Percentiles rank a stretch among this genome's conserved stretches.
These are phyloP conservation scores for Triticum timopheevii DNA, from an alignment of 176 grass and related monocot species.

Conservation along the genomic window DNA sequence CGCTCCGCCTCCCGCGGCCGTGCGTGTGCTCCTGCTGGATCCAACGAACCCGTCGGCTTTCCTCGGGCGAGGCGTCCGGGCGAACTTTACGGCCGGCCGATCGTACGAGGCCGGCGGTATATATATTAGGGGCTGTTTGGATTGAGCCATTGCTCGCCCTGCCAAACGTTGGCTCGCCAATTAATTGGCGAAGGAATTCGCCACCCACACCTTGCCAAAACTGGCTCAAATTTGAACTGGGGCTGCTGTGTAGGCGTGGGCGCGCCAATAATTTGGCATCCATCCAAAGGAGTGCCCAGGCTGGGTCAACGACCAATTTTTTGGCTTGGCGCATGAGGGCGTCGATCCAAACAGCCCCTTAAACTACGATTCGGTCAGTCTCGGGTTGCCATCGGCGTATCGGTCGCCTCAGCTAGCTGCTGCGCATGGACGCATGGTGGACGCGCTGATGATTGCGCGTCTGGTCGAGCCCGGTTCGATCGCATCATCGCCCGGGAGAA, in stretches of 20 bases:
- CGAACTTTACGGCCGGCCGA: constrained; percentile 28
- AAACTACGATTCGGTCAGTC: constrained; percentile 36
- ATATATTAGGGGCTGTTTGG: too few relatives aligned
- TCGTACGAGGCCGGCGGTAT: neutral
- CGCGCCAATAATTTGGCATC: too few relatives aligned
- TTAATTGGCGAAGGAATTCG: too few relatives aligned
- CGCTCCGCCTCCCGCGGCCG: neutral
- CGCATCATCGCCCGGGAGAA: neutral
- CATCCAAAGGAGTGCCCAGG: too few relatives aligned
- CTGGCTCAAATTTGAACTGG: too few relatives aligned
- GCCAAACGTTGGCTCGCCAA: too few relatives aligned
- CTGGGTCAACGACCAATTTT: too few relatives aligned
- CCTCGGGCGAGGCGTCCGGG: constrained; percentile 18
- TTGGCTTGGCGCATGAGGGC: too few relatives aligned
- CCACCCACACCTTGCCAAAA: too few relatives aligned
- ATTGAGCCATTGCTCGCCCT: too few relatives aligned
- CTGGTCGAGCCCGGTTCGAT: neutral
- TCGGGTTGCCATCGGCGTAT: constrained; percentile 27
- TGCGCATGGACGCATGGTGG: neutral
- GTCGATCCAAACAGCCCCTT: too few relatives aligned
- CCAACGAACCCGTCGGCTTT: constrained; percentile 1
- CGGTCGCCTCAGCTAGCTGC: neutral
- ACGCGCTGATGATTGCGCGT: neutral
- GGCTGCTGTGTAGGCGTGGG: too few relatives aligned
- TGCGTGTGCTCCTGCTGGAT: neutral